These are phyloP conservation scores for Parasarocladium wereldwijsianum DNA, from an alignment of 2,329 filamentous ascomycete species.

Conservation along the genomic window DNA sequence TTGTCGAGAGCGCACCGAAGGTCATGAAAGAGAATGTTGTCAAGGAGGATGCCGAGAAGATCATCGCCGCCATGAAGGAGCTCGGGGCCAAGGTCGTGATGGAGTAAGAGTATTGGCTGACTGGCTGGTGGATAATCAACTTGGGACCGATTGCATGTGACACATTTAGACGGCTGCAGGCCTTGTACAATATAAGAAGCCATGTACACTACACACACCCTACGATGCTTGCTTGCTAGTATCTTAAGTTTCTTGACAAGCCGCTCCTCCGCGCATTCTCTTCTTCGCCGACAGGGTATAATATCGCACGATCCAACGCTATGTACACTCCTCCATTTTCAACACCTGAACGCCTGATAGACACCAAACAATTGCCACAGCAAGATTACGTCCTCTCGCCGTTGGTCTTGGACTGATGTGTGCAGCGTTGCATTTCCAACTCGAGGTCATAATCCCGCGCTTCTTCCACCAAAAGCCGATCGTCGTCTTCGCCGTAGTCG, in stretches of 20 bases:
- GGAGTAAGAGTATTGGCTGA: constrained; percentile 58
- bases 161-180: constrained; percentile 6
- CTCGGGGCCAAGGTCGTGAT: constrained; percentile 79
- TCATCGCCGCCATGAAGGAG: constrained; percentile 85
- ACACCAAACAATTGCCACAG: too few species aligned
- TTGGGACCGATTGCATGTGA: too few species aligned
- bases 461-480: constrained; percentile 63
- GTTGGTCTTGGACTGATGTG: constrained; percentile 20
- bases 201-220: constrained; percentile 5
- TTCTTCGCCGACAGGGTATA: too few species aligned
- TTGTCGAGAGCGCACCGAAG: constrained; percentile 96
- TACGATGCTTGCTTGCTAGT: too few species aligned
- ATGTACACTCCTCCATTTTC: too few species aligned
- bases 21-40: constrained; percentile 97
- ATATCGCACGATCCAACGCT: too few species aligned
- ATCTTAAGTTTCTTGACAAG: too few species aligned
- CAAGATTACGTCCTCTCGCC: constrained; percentile 12
- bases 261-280: too few species aligned
- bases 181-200: constrained; percentile 8
- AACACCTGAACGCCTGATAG: too few species aligned
- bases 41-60: constrained; percentile 99
- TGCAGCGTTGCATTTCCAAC: constrained; percentile 24
- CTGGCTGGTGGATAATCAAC: too few species aligned
- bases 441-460: constrained; percentile 28
- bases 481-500: constrained; percentile 78